Evolutionary conservation across 805 yeast genomes (phyloP), one percentile per base, ranked within the genome.

Genomic region (Teunomyces aglyptinius): DNA sequence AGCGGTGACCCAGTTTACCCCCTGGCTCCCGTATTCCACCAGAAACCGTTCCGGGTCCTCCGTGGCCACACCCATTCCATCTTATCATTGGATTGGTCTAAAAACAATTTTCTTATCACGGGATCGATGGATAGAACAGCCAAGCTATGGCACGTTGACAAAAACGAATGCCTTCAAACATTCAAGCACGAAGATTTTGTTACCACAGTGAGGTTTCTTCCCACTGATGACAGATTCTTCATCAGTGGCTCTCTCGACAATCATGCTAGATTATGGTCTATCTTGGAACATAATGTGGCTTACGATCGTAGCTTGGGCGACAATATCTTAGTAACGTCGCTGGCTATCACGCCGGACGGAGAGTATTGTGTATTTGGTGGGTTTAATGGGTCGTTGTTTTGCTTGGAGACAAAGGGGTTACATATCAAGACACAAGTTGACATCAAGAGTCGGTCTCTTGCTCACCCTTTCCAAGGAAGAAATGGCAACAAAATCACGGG

Each of bases 41-140:
- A 82, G 3, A 61, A 59, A 8, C 96, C 97, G 0, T 60, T 74
- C 12, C 73, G 79, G 26, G 75, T 75, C 11, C 85, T 81, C 50
- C 64, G 61, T 35, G 94, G 87, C 13, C 97, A 92, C 63, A 64
- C 77, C 0, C 78, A 78, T 39, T 86, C 89, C 48, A 75, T 92
- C 12, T 63, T 89, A n/a, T 80, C 86, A 8, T 59, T 91, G 28
- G 88, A 87, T 56, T 91, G 97, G 97, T 85, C 95, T 43, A 85
- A 84, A 55, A 90, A 89, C 65, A 85, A 85, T 60, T 91, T 91
- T 55, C 61, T 92, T 26, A 61, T 89, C 1, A 76, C 94, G 0
- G 83, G 94, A 3, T 86, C 96, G 1, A 86, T 87, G 85, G 98
- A 91, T 65, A 77, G 80, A 51, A 85, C 95, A 0, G 96, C 83